A percentile compares a stretch with the other conserved stretches of the same genome.
Conservation (phyloP, 2,329 filamentous ascomycete species). For the Hymenoscyphus linearis region DNA sequence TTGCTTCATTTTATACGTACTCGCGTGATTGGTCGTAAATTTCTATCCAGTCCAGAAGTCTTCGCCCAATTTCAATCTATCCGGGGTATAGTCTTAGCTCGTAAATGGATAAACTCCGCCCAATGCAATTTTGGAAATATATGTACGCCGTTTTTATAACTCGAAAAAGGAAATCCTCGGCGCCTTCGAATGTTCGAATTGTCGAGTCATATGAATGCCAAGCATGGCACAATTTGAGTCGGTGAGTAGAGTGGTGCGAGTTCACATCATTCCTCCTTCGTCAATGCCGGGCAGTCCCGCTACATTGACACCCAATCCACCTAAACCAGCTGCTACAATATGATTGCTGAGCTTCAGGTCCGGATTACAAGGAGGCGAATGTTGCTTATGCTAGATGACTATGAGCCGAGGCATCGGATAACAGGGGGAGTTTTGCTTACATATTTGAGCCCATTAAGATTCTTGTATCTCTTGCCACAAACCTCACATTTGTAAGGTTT, state of each 20-base stretch:
- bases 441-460: slow-evolving; percentile 96
- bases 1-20: slow-evolving; percentile 5
- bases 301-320: slow-evolving; percentile 28
- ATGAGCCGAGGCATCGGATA: slow-evolving; percentile 31
- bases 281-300: slow-evolving; percentile 50
- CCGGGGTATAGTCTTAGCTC: slow-evolving; percentile 29
- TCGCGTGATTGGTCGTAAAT: slow-evolving; percentile 7
- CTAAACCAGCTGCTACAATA: slow-evolving; percentile 30
- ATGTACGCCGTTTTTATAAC: slow-evolving; percentile 16
- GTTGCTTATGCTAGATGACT: slow-evolving; percentile 58
- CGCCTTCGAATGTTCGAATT: neutral
- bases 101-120: slow-evolving; percentile 25
- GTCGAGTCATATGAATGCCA: slow-evolving; percentile 2
- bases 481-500: slow-evolving; percentile 97
- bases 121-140: slow-evolving; percentile 24
- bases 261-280: slow-evolving; percentile 42
- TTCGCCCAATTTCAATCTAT: slow-evolving; percentile 28
- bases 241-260: neutral
- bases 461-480: slow-evolving; percentile 98
- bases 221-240: neutral
- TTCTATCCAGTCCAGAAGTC: slow-evolving; percentile 21
- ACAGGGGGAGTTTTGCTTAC: slow-evolving; percentile 39
- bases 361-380: slow-evolving; percentile 86
- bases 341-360: slow-evolving; percentile 54
- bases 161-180: slow-evolving; percentile 6